Evolutionary conservation across 352 stramenopile species (phyloP), one percentile per base, ranked within the genome.

Genomic region (Phytopythium oedochilum): DNA sequence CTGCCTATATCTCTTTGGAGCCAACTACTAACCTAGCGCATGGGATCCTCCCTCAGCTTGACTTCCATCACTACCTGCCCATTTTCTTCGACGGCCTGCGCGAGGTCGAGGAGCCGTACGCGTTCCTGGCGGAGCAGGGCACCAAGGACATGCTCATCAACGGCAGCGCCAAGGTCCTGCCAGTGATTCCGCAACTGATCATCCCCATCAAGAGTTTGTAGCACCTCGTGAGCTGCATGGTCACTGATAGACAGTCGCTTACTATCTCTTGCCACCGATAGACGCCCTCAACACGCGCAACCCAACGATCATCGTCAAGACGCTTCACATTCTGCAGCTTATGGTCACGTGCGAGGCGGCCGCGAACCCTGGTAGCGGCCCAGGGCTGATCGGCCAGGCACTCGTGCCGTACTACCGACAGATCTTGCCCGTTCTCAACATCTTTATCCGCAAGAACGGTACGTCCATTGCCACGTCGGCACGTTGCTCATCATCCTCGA

Each of bases 81-180:
- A 98, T 99, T 54, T 99, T 99, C 73, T 98, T 99, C 55, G 96
- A 99, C 54, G 96, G 96, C 15, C 72, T 99, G 11, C 90, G 96
- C 25, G 96, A 99, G 64, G 67, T 97, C 12, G 96, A 99, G 66
- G 83, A 97, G 68, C 96, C 96, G 18, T 99, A 99, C 62, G 86
- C 92, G 18, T 99, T 99, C 61, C 68, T 99, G 6, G 86, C 96
- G 5, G 96, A 98, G 56, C 92, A 94, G 67, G 96, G 96, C 31
- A 96, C 98, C 49, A 98, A 99, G 47, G 95, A 99, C 60, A 98
- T 99, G 94, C 86, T 99, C 55, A 95, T 96, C 64, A 91, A 96
- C 22, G 96, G 92, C 14, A 96, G 85, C 46, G 85, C 83, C 51
- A 99, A 99, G 68, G 91, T 99, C 39, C 75, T 99, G 17, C 92